These are phyloP conservation scores for Apiospora saccharicola DNA, from an alignment of 2,329 filamentous ascomycete genomes.

Conservation along the genomic window DNA sequence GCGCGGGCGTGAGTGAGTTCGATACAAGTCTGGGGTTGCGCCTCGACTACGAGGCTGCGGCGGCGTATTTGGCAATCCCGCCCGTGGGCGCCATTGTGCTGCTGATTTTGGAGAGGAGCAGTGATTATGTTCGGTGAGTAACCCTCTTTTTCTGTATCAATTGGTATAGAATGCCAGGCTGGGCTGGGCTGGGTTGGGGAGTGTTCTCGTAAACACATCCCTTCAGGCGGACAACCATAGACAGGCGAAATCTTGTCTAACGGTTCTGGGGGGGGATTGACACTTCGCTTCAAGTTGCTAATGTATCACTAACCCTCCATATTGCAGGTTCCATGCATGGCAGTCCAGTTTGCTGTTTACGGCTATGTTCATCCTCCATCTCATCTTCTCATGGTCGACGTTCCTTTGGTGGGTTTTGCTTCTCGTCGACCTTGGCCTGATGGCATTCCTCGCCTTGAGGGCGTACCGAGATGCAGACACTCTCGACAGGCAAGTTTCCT, in stretches of 20 bases:
- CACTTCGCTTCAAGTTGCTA: not conserved
- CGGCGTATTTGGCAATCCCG: conserved; percentile 87
- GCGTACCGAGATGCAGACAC: conserved; percentile 85
- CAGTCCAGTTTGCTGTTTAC: conserved; percentile 88
- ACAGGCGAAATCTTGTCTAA: not conserved
- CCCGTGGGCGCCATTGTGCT: conserved; percentile 86
- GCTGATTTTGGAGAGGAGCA: conserved; percentile 88
- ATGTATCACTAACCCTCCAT: not conserved
- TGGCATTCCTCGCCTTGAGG: conserved; percentile 77
- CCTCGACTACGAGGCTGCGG: conserved; percentile 87
- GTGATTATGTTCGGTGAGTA: conserved; percentile 89
- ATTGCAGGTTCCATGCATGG: conserved; percentile 89
- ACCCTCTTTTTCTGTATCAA: not conserved
- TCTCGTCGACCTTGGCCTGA: conserved; percentile 75
- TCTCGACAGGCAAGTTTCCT: conserved; percentile 60
- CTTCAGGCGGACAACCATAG: not conserved
- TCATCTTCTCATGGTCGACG: conserved; percentile 85
- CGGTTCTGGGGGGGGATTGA: not conserved
- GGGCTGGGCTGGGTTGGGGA: not conserved
- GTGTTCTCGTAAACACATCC: too few relatives aligned
- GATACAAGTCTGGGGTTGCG: conserved; percentile 88
- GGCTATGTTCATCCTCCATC: conserved; percentile 75
- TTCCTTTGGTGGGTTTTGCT: conserved; percentile 87
- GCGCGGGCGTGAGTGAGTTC: conserved; percentile 74
- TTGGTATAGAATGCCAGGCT: not conserved